Conservation (phyloP, 495 filamentous ascomycete genomes). For the Aspergillus baeticus region DNA sequence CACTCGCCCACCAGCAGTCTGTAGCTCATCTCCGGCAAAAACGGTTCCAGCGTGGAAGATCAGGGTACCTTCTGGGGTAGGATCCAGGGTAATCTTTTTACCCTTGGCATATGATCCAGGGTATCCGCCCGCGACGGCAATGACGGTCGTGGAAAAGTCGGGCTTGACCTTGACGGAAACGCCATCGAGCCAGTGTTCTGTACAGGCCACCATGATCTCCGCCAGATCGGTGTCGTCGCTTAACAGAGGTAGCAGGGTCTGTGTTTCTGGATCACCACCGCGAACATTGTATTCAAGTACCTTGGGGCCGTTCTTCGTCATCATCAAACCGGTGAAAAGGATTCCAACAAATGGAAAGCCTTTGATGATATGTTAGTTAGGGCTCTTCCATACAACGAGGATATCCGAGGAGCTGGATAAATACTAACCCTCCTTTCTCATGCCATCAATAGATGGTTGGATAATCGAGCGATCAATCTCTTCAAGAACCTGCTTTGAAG, state of each 20-base stretch:
- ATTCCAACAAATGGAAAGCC: constrained; percentile 77
- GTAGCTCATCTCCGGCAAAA: constrained; percentile 57
- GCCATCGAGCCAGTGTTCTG: constrained; percentile 68
- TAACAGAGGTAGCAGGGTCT: constrained; percentile 84
- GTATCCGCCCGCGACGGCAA: constrained; percentile 93
- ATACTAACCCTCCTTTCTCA: constrained; percentile 68
- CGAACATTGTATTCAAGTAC: constrained; percentile 96
- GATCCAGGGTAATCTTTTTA: constrained; percentile 63
- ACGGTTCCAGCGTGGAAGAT: constrained; percentile 95
- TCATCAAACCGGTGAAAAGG: constrained; percentile 95
- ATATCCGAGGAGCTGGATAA: neutral
- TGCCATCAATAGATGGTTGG: constrained; percentile 85
- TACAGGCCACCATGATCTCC: constrained; percentile 85
- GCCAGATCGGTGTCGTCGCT: constrained; percentile 81
- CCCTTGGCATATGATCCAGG: constrained; percentile 86
- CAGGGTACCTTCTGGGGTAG: constrained; percentile 51
- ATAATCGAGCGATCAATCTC: constrained; percentile 80
- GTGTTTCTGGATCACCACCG: constrained; percentile 94
- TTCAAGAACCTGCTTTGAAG: constrained; percentile 68
- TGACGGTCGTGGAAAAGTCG: constrained; percentile 81
- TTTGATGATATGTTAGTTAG: constrained; percentile 19
- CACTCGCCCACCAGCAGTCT: constrained; percentile 83
- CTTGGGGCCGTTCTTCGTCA: constrained; percentile 83
- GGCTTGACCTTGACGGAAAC: constrained; percentile 65
- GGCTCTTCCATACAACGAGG: neutral